phyloP scores from a whole-genome alignment of 768 basidiomycete genomes.

The Termitomyces sp. region DNA sequence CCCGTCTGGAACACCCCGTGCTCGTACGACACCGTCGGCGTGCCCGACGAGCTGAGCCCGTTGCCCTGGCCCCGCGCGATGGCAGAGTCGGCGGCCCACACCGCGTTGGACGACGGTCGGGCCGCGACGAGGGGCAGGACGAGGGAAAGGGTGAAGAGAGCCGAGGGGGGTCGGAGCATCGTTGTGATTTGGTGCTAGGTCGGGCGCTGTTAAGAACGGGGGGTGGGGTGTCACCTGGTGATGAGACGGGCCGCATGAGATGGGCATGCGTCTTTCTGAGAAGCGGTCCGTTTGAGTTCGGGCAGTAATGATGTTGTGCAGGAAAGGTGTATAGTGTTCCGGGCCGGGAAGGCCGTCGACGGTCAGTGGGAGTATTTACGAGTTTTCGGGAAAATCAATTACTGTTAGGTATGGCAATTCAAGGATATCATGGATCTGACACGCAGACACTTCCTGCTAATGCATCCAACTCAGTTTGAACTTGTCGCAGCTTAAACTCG shows the following conservation, averaged over 20 bases:
- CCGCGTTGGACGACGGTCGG: constrained; percentile 32
- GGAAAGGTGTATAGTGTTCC: not conserved
- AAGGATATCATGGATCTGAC: too few species aligned
- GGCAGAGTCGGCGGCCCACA: constrained; percentile 42
- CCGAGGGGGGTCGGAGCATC: not conserved
- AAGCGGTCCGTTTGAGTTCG: not conserved
- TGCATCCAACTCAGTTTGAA: too few species aligned
- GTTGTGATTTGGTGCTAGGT: not conserved
- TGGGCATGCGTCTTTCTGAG: constrained; percentile 5
- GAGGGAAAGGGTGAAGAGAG: not conserved
- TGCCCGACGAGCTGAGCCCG: constrained; percentile 28
- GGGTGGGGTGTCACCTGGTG: constrained; percentile 1
- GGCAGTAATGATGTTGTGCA: not conserved
- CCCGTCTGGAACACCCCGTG: constrained; percentile 35
- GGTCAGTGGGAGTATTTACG: too few species aligned
- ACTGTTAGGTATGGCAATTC: too few species aligned
- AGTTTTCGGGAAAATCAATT: too few species aligned
- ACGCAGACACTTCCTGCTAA: too few species aligned
- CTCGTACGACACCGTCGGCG: constrained; percentile 34
- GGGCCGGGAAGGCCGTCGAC: too few species aligned
- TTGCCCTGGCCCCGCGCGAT: constrained; percentile 40
- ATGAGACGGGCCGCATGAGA: constrained; percentile 7
- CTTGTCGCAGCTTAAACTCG: too few species aligned
- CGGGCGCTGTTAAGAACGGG: not conserved
- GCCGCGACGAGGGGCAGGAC: constrained; percentile 11